Conservation (phyloP, 306 rosid genomes). For the Abrus precatorius region DNA sequence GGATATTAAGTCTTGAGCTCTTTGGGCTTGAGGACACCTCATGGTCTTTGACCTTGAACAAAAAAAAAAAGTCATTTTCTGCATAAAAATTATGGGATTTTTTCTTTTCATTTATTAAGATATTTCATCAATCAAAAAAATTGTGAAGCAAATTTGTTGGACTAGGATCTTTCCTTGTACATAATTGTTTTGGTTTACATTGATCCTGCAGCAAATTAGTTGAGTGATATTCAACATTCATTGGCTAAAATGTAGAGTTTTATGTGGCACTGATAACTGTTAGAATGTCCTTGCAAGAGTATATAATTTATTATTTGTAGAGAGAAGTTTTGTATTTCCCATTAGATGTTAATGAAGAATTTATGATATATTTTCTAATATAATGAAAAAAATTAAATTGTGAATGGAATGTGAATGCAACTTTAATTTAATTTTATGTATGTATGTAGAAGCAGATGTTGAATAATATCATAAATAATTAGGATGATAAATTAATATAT, state of each 20-base stretch:
- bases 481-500: background rate
- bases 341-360: background rate
- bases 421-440: background rate
- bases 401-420: background rate
- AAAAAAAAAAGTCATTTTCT: background rate
- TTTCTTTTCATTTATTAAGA: conserved; percentile 16
- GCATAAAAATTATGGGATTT: background rate
- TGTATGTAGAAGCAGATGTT: background rate
- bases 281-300: conserved; percentile 4
- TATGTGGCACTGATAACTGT: conserved; percentile 6
- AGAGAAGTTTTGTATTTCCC: conserved; percentile 1
- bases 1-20: too few relatives aligned
- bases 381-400: background rate
- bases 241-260: conserved; percentile 4
- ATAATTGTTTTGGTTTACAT: background rate
- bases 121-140: background rate
- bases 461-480: background rate
- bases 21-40: too few relatives aligned
- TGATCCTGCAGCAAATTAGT: background rate
- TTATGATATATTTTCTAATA: background rate
- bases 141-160: background rate
- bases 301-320: background rate
- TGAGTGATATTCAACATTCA: conserved; percentile 10
- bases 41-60: too few relatives aligned
- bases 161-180: background rate